Evolutionary conservation across 768 basidiomycete genomes (phyloP), one percentile per base, ranked within the genome.

Genomic region (Boletus reticulatus): DNA sequence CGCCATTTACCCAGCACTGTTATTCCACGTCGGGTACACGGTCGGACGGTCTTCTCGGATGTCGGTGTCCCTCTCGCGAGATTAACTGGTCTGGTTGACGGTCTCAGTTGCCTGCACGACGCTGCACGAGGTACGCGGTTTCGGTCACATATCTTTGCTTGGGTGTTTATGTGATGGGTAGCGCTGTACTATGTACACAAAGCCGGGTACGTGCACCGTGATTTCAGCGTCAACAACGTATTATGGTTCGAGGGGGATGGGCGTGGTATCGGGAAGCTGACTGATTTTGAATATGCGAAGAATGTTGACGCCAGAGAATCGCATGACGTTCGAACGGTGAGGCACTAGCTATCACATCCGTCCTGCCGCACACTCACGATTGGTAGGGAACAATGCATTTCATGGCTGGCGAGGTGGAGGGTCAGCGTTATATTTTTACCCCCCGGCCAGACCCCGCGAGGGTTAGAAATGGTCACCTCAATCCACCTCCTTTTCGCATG

Each of bases 401-500:
- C 4, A 38, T 49, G 48, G 48, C 48, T 19, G 12, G 13, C 29
- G 48, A 49, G n/a, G 38, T 49, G n/a, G 48, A 12, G 13, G 6
- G 1, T 12, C 48, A 38, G 37, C 1, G 2, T 10, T 49, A 49
- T 34, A 11, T 34, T 34, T 34, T 34, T 27, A 27, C 4, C 8
- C 27, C 27, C 27, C 6, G 4, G 27, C 27, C 27, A 27, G 7
- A 27, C 27, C 34, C 34, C 0, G 14, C 34, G 12, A 34, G 8
- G 1, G 36, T 3, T n/a, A n/a, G n/a, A 37, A 13, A 37, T 16
- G 14, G 12, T 34, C 11, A 34, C 34, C 14, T 13, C 14, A 2
- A 34, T 14, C 0, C 34, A 11, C 34, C 34, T 13, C 11, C 59
- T 0, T 62, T 63, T 4, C 52, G 47, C 13, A 57, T 59, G 60